Base-by-base conservation (phyloP, 106 monocot genomes). In the Acorus calamus region DNA sequence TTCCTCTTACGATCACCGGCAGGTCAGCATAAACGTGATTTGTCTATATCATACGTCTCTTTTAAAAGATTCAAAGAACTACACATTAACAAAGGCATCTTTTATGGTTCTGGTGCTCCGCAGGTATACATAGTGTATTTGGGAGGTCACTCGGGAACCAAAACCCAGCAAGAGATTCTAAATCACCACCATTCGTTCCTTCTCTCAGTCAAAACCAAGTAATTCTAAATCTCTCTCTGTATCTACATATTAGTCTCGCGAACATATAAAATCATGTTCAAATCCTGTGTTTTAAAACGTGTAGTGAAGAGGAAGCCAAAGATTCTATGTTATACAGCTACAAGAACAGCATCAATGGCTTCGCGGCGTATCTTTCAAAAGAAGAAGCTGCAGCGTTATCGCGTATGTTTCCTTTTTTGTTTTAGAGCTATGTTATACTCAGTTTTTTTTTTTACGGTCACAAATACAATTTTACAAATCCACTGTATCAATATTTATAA, bases 271-370 rank as follows among this genome's bases (percentile, higher is more conserved):
- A 56, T 12, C 13, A 14, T n/a, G 5, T 56, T n/a, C 56, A 10
- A 42, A 11, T 4, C 47, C 9, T 13, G 3, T 6, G 6, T 13
- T 5, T 61, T 8, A 28, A 28, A 28, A 28, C 28, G 3, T 42
- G 0, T 53, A 88, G 92, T 54, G 82, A 83, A 13, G 80, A 76
- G 12, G 76, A 77, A 49, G 82, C 82, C 7, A 55, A 57, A 49
- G 73, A 62, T 4, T 83, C 92, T 14, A 42, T 92, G n/a, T 6
- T 92, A 42, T 84, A 92, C 55, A 92, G 78, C 78, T 92, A 85
- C 75, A 87, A 80, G 70, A 78, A 88, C 57, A 79, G 70, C 74
- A 80, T 92, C 76, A 85, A 88, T 69, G 92, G 88, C 12, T 92
- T 92, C 52, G 84, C 92, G 2, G 92, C 88, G 11, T 48, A 83